Evolutionary conservation across 164 flowering plant species (phyloP).

Genomic region (Stephania cephalantha): DNA sequence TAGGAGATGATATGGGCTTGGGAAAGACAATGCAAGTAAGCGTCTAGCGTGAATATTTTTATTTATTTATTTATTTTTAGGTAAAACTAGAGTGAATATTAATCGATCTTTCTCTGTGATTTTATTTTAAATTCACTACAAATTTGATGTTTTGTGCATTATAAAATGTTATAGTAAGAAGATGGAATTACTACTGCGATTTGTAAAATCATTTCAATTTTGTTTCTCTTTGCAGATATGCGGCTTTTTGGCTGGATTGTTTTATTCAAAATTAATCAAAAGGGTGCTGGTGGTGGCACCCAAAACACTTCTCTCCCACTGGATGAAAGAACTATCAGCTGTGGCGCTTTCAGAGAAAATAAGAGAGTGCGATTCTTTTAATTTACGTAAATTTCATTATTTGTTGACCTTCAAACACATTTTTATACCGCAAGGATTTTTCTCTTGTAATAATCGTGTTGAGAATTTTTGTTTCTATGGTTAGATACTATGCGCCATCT

Average conservation of each 20-base stretch:
- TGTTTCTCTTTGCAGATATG: slow-evolving; percentile 47
- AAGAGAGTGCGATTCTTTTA: slow-evolving; percentile 59
- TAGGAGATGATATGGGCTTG: slow-evolving; percentile 99
- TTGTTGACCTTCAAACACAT: neutral
- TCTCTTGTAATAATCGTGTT: neutral
- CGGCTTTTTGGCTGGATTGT: slow-evolving; percentile 83
- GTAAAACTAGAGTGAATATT: neutral
- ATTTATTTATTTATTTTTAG: neutral
- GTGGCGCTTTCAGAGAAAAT: slow-evolving; percentile 79
- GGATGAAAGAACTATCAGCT: slow-evolving; percentile 76
- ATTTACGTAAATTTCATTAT: neutral
- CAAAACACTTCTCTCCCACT: slow-evolving; percentile 84
- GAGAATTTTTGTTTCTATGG: slow-evolving; percentile 6
- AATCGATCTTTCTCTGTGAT: neutral
- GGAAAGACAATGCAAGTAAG: slow-evolving; percentile 99
- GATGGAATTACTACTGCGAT: no score
- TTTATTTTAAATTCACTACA: neutral
- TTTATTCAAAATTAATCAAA: slow-evolving; percentile 62
- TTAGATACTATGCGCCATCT: slow-evolving; percentile 65
- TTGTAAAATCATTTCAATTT: neutral
- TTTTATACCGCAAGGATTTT: neutral
- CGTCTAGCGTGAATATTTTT: neutral
- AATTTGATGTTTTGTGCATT: neutral
- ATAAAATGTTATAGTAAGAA: no score
- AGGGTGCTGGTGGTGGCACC: slow-evolving; percentile 92